Evolutionary conservation across 805 yeast genomes (phyloP).

Genomic region (Debaryomyces prosopidis): DNA sequence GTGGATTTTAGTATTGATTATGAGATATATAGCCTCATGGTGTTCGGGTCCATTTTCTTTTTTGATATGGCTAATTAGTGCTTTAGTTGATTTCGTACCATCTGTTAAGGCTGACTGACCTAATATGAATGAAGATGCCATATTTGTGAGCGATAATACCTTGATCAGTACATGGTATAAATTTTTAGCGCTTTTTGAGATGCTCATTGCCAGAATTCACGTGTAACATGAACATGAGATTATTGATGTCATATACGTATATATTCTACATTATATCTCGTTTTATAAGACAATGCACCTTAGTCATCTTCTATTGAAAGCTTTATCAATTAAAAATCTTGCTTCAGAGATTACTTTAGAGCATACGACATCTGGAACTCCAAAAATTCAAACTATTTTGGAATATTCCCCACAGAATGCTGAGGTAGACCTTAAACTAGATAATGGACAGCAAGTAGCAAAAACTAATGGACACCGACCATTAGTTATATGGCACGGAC

Average conservation of each 20-base stretch:
- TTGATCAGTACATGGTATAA: not conserved
- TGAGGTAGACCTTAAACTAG: not conserved
- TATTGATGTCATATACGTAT: no score
- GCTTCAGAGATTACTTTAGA: not conserved
- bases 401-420: not conserved
- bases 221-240: not conserved
- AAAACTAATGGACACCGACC: conserved; percentile 30
- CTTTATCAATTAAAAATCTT: not conserved
- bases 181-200: not conserved
- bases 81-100: conserved; percentile 13
- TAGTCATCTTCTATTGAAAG: not conserved
- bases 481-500: conserved; percentile 81
- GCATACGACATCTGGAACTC: not conserved
- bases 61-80: conserved; percentile 15
- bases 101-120: conserved; percentile 14
- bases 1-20: conserved; percentile 32
- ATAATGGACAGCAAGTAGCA: not conserved
- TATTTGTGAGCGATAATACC: not conserved
- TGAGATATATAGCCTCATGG: conserved; percentile 27
- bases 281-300: not conserved
- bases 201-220: not conserved
- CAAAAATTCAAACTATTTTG: not conserved
- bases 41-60: conserved; percentile 13
- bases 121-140: conserved; percentile 11
- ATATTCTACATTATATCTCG: not conserved